Evolutionary conservation across 345 rosid species (phyloP).

Genomic region (Murraya paniculata): DNA sequence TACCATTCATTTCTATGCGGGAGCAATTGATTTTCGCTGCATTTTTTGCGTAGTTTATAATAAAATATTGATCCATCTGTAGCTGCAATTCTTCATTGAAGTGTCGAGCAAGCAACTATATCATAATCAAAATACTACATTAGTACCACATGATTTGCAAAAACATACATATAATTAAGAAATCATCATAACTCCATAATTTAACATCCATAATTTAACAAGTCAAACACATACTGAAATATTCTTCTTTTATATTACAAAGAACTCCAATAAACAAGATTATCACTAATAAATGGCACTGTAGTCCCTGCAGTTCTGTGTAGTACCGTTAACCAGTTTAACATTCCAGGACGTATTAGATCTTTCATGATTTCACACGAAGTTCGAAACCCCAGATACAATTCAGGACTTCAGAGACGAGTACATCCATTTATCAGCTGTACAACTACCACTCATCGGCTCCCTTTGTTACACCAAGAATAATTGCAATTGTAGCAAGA

Average conservation of each 20-base stretch:
- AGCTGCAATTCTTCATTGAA: neutral
- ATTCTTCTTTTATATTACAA: neutral
- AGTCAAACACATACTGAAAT: neutral
- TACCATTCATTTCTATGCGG: no score
- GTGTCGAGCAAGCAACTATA: neutral
- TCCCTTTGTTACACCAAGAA: conserved; percentile 67
- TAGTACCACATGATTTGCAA: neutral
- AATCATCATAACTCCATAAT: neutral
- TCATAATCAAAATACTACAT: neutral
- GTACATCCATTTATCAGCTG: conserved; percentile 14
- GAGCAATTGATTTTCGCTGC: no score
- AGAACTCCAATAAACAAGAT: neutral
- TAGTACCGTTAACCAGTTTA: neutral
- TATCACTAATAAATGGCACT: neutral
- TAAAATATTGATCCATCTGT: neutral
- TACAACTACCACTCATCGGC: conserved; percentile 46
- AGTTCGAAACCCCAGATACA: neutral
- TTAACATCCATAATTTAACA: conserved; percentile 1
- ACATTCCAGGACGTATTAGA: neutral
- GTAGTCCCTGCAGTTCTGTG: neutral
- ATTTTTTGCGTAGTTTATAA: no score
- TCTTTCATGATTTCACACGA: neutral
- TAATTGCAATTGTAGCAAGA: conserved; percentile 65
- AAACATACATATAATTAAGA: neutral
- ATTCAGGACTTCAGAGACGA: neutral